Conservation (phyloP, 2,329 filamentous ascomycete species). For the Penicillium sp. region DNA sequence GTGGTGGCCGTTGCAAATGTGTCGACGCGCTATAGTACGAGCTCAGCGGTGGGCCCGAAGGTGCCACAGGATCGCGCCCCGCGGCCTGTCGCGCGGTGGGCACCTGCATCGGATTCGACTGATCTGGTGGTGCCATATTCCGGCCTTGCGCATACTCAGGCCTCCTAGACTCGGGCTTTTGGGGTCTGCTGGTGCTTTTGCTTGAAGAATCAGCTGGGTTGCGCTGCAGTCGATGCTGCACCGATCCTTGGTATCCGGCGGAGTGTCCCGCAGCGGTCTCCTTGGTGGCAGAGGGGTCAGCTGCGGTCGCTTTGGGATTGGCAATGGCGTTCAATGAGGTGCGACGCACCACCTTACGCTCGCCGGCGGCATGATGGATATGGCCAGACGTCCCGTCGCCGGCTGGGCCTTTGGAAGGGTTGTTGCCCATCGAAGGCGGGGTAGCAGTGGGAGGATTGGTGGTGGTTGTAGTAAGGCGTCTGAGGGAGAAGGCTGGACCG, state of each 20-base stretch:
- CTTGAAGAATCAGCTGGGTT: conserved; percentile 39
- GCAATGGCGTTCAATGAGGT: conserved; percentile 48
- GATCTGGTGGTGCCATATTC: conserved; percentile 38
- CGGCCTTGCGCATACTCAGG: conserved; percentile 26
- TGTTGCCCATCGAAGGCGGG: conserved; percentile 52
- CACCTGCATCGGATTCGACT: conserved; percentile 46
- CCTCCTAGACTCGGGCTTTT: conserved; percentile 30
- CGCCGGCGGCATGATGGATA: conserved; percentile 33
- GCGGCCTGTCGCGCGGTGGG: conserved; percentile 37
- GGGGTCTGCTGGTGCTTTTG: conserved; percentile 30
- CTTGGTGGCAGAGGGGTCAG: conserved; percentile 48
- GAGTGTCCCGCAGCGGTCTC: conserved; percentile 49
- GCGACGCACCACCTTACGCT: conserved; percentile 46
- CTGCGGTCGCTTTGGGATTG: conserved; percentile 44
- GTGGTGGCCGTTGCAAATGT: conserved; percentile 67
- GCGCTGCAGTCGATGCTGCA: conserved; percentile 49
- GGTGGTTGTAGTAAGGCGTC: conserved; percentile 3
- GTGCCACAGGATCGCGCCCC: conserved; percentile 39
- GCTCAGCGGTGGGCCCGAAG: conserved; percentile 53
- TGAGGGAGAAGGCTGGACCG: conserved; percentile 11
- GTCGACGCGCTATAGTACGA: conserved; percentile 50
- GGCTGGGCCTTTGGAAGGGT: conserved; percentile 49
- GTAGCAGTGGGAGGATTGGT: conserved; percentile 16
- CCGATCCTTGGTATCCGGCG: conserved; percentile 39
- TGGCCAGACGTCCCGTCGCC: conserved; percentile 37